Conservation (phyloP, 495 filamentous ascomycete species). For the Tirmania nivea region DNA sequence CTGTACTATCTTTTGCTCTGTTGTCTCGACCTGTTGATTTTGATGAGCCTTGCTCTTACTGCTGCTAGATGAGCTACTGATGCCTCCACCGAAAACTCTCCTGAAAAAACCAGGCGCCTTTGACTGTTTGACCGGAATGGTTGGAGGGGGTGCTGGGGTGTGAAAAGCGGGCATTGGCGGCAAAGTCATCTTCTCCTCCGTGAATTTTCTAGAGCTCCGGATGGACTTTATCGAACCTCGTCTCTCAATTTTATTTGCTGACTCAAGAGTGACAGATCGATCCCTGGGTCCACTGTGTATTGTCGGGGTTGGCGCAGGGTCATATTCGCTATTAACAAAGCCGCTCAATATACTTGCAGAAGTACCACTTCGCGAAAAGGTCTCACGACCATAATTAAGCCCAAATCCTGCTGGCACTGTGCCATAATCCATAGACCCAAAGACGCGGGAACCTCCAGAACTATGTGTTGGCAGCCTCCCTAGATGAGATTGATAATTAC, state of each 20-base stretch:
- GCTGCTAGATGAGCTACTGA: constrained; percentile 3
- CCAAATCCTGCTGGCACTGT: constrained; percentile 13
- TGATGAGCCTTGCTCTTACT: constrained; percentile 2
- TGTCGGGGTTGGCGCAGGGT: constrained; percentile 76
- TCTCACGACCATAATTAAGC: constrained; percentile 18
- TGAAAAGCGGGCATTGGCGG: constrained; percentile 21
- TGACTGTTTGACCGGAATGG: constrained; percentile 5
- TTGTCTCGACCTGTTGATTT: constrained; percentile 5
- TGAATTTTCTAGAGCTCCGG: constrained; percentile 19
- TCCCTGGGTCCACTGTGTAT: constrained; percentile 58
- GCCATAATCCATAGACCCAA: background rate
- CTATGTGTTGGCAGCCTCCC: background rate
- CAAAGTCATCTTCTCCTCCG: constrained; percentile 16
- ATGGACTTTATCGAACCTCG: constrained; percentile 13
- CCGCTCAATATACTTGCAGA: background rate
- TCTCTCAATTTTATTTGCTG: constrained; percentile 16
- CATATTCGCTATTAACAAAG: constrained; percentile 23
- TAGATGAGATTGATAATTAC: constrained; percentile 12
- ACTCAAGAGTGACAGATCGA: constrained; percentile 23
- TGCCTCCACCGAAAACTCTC: constrained; percentile 48
- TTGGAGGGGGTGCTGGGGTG: constrained; percentile 5
- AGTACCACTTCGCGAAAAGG: constrained; percentile 9
- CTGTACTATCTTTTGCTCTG: constrained; percentile 3
- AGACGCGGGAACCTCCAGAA: background rate
- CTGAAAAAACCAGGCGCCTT: constrained; percentile 60